Evolutionary conservation across 495 filamentous ascomycete species (phyloP), one percentile per base, ranked within the genome.

Genomic region (Neurospora sp.): DNA sequence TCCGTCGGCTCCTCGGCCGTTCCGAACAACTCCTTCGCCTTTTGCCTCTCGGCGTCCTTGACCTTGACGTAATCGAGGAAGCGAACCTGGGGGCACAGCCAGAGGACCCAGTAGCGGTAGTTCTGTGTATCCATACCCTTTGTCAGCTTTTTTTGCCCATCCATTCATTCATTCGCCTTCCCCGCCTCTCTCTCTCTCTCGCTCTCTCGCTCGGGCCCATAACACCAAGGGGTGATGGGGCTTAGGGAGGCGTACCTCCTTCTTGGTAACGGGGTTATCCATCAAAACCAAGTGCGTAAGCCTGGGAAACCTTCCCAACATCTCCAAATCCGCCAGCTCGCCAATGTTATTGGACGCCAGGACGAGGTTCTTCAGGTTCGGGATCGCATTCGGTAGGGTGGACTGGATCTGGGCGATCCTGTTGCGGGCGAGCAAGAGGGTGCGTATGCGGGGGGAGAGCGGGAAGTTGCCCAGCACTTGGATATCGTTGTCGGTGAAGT

Each of bases 401-500:
- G 91, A 85, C 78, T 97, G 93, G 78, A 99, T 93, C 73, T 86
- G 88, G 42, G 90, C 84, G 80, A 98, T 86, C 69, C 96, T 89
- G 82, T 99, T 99, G 71, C 94, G 90, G 59, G 94, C 94, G 31
- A 97, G 88, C 36, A 98, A 89, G 37, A 99, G 91, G 10, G 93
- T 95, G 69, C 86, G 89, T 73, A 98, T 85, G 66, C 96, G 92
- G 43, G 93, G 94, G 48, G 91, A 94, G 71, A 96, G 89, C n/a
- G 96, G 96, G 84, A 99, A 97, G 85, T 98, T 98, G 71, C 89
- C 89, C 71, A 99, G 88, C 40, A 90, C 84, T 70, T 92, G 89
- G 80, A 99, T 93, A 82, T 98, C 94, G 82, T 99, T 99, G 84
- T 99, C 96, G 78, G 96, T 98, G 78, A 99, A 90, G 83, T 99